These are phyloP conservation scores for Trametes maxima DNA, from an alignment of 768 basidiomycete species.

Conservation along the genomic window DNA sequence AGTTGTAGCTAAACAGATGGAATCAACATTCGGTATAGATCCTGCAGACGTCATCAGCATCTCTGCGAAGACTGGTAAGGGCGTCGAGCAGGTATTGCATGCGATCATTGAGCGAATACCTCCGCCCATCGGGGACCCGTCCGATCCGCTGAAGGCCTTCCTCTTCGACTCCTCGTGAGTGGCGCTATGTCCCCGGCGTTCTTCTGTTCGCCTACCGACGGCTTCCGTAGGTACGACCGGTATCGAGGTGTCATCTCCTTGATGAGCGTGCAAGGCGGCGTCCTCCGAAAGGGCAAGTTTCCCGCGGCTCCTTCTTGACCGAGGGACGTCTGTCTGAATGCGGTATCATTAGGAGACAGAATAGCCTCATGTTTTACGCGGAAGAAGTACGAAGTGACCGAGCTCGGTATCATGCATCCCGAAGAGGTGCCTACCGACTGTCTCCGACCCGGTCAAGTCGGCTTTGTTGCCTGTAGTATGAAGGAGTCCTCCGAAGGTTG, in stretches of 20 bases:
- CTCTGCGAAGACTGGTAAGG: conserved; percentile 91
- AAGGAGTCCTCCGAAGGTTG: conserved; percentile 93
- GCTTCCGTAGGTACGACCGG: conserved; percentile 75
- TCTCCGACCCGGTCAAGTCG: conserved; percentile 80
- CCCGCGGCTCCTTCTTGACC: background rate
- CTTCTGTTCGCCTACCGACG: conserved; percentile 2
- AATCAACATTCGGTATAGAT: conserved; percentile 79
- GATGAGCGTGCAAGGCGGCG: conserved; percentile 78
- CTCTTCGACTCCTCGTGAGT: conserved; percentile 91
- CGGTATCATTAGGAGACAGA: conserved; percentile 69
- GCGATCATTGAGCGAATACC: conserved; percentile 87
- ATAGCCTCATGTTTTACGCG: conserved; percentile 83
- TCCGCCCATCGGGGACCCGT: conserved; percentile 60
- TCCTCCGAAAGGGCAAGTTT: conserved; percentile 73
- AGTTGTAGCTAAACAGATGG: conserved; percentile 77
- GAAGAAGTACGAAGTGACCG: conserved; percentile 87
- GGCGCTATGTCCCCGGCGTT: background rate
- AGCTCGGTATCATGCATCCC: conserved; percentile 88
- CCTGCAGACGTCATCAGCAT: conserved; percentile 75
- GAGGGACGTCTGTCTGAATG: background rate
- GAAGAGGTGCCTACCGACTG: conserved; percentile 76
- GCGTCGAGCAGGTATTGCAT: conserved; percentile 74
- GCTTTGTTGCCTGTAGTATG: conserved; percentile 95
- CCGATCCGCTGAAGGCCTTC: conserved; percentile 74
- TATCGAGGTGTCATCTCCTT: conserved; percentile 96